Conservation (phyloP, 169 alveolate genomes). For the Plasmodium adleri region DNA sequence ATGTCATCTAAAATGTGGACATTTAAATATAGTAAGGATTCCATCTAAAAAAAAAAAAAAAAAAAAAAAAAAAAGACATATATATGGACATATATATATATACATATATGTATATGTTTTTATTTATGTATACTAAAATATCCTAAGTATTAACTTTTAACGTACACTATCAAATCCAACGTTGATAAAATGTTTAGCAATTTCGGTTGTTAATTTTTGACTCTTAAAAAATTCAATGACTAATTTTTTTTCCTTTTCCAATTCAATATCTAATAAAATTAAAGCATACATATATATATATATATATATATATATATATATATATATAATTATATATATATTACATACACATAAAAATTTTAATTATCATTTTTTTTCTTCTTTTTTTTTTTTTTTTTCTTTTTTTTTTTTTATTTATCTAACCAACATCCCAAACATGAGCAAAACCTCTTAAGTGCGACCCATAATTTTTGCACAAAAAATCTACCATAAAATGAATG, state of each 20-base stretch:
- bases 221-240: constrained; percentile 89
- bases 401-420: background rate
- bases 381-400: too few relatives aligned
- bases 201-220: constrained; percentile 88
- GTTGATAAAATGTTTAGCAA: constrained; percentile 88
- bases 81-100: too few relatives aligned
- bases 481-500: constrained; percentile 83
- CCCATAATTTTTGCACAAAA: constrained; percentile 84
- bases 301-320: background rate
- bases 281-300: background rate
- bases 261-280: constrained; percentile 83
- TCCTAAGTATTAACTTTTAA: background rate
- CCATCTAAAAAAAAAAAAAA: constrained; percentile 67
- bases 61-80: background rate
- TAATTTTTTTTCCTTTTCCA: constrained; percentile 84
- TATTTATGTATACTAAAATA: background rate
- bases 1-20: constrained; percentile 88
- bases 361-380: too few relatives aligned
- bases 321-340: background rate
- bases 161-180: constrained; percentile 92
- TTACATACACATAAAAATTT: too few relatives aligned
- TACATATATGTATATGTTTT: too few relatives aligned
- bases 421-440: constrained; percentile 84
- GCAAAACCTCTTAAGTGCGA: constrained; percentile 83
- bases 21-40: constrained; percentile 87